Conservation (phyloP, 495 filamentous ascomycete species). For the Talaromyces thailandensis region DNA sequence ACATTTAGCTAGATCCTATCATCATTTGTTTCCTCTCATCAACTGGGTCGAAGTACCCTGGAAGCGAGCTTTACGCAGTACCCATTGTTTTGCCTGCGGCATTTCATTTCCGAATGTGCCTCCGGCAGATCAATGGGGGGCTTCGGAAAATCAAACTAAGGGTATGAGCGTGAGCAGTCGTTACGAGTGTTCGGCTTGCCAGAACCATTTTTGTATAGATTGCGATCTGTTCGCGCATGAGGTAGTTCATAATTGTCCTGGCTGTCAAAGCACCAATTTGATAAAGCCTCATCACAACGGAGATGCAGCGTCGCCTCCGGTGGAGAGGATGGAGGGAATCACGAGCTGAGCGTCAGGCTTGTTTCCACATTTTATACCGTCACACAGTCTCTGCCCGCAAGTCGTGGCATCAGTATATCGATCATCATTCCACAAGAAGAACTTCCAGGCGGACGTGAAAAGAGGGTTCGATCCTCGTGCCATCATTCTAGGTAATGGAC, state of each 20-base stretch:
- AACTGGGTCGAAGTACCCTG: conserved; percentile 90
- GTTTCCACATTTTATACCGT: neutral
- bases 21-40: conserved; percentile 85
- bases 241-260: conserved; percentile 89
- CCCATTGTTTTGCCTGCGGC: conserved; percentile 42
- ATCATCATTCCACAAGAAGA: neutral
- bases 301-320: neutral
- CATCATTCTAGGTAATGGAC: neutral
- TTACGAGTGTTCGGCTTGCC: conserved; percentile 79
- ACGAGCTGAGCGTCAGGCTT: neutral
- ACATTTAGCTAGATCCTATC: conserved; percentile 88
- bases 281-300: neutral
- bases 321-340: conserved; percentile 1
- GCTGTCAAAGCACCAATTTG: conserved; percentile 61
- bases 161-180: conserved; percentile 78
- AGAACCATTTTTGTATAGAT: conserved; percentile 91
- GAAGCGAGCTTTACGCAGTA: conserved; percentile 48
- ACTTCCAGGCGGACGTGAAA: neutral
- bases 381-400: neutral
- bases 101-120: conserved; percentile 42
- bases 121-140: conserved; percentile 26
- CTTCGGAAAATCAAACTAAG: conserved; percentile 27
- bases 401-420: neutral
- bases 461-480: neutral
- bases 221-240: conserved; percentile 94